Conservation (phyloP, 2,329 filamentous ascomycete species). For the Trichophyton verrucosum region DNA sequence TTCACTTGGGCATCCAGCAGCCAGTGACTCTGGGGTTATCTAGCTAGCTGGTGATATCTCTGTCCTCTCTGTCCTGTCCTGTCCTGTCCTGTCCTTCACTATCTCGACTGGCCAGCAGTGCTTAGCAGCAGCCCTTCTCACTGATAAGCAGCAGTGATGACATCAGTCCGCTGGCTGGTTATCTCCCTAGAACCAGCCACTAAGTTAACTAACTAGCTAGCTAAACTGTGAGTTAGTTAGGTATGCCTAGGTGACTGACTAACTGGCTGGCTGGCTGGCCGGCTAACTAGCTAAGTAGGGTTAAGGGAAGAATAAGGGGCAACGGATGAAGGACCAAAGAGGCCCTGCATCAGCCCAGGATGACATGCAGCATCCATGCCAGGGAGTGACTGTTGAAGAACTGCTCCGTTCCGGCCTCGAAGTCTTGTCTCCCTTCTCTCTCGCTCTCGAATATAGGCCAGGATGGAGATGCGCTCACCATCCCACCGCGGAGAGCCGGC, state of each 20-base stretch:
- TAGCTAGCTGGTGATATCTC: too few relatives aligned
- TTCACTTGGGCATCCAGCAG: too few relatives aligned
- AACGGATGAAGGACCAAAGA: too few relatives aligned
- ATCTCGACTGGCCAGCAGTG: neutral
- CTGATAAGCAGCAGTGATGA: neutral
- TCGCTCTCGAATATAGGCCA: neutral
- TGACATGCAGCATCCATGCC: neutral
- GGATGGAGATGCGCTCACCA: neutral
- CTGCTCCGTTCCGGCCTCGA: neutral
- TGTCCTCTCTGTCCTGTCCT: neutral
- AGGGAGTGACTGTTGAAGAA: neutral
- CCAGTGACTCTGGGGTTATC: neutral
- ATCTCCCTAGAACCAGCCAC: too few relatives aligned
- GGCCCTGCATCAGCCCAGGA: neutral
- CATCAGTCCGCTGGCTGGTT: neutral
- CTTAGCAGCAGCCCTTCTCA: neutral
- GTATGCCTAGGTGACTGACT: too few relatives aligned
- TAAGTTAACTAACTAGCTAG: too few relatives aligned
- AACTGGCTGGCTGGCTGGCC: too few relatives aligned
- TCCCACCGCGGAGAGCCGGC: neutral
- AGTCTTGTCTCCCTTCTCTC: neutral
- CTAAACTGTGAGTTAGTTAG: too few relatives aligned
- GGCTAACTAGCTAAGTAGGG: too few relatives aligned
- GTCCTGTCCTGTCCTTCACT: slow-evolving; percentile 1
- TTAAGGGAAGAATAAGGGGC: neutral